phyloP scores from a whole-genome alignment of 139 green algal species.

The Coccomyxa sp. region DNA sequence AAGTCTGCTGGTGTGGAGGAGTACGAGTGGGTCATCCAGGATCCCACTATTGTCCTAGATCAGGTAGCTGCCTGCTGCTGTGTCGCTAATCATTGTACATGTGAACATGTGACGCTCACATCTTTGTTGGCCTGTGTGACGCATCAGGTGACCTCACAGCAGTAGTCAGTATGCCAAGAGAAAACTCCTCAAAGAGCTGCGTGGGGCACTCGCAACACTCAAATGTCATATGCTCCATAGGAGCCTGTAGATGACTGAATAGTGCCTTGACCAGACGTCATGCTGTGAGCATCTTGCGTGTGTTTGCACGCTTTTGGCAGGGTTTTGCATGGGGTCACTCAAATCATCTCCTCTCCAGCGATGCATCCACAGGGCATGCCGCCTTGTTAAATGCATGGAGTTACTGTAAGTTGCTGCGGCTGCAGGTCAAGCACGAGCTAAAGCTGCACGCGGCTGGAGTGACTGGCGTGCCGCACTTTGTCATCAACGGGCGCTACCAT shows the following conservation, averaged over 20 bases:
- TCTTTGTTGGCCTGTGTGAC: too few relatives aligned
- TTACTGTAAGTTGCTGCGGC: too few relatives aligned
- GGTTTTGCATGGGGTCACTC: too few relatives aligned
- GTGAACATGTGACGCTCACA: too few relatives aligned
- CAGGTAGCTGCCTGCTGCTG: neutral
- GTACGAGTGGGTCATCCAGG: slow-evolving; percentile 32
- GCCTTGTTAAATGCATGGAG: too few relatives aligned
- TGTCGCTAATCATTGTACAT: too few relatives aligned
- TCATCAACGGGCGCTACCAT: slow-evolving; percentile 34
- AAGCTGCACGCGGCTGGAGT: slow-evolving; percentile 19
- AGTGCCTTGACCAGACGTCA: neutral
- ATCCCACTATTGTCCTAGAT: neutral
- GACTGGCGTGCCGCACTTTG: slow-evolving; percentile 52
- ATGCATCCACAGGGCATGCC: too few relatives aligned
- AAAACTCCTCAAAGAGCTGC: neutral
- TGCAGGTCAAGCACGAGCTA: slow-evolving; percentile 17
- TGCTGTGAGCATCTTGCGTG: neutral
- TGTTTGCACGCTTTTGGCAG: too few relatives aligned
- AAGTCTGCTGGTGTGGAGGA: slow-evolving; percentile 34
- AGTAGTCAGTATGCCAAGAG: neutral
- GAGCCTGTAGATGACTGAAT: neutral
- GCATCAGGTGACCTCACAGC: neutral
- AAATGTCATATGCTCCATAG: neutral
- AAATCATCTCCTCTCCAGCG: too few relatives aligned
- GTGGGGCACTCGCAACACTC: neutral